Evolutionary conservation across 495 filamentous ascomycete species (phyloP).

Genomic region (Hypoxylon trugodes): DNA sequence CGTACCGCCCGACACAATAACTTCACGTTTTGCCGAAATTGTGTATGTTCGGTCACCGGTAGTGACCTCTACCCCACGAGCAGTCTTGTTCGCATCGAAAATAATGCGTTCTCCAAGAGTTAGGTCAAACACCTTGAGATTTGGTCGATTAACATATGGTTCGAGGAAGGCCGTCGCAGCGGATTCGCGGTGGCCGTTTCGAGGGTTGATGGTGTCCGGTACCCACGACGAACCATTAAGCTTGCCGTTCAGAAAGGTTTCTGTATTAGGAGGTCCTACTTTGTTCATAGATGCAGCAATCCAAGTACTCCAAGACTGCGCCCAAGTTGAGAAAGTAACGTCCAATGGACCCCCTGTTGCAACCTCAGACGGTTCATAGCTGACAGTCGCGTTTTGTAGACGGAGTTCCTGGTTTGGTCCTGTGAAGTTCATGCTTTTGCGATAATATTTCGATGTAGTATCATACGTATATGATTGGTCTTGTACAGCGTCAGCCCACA

Average conservation of each 20-base stretch:
- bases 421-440: slow-evolving; percentile 7
- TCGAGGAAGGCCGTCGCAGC: neutral
- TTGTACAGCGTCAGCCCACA: neutral
- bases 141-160: neutral
- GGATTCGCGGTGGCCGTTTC: neutral
- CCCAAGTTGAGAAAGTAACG: neutral
- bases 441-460: neutral
- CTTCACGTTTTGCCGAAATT: slow-evolving; percentile 47
- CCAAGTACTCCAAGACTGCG: slow-evolving; percentile 7
- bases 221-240: neutral
- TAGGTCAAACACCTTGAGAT: neutral
- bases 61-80: slow-evolving; percentile 27
- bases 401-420: neutral
- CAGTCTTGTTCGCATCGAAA: slow-evolving; percentile 37
- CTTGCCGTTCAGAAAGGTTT: neutral
- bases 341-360: neutral
- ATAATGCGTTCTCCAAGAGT: slow-evolving; percentile 34
- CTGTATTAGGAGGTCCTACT: neutral
- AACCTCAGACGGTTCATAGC: neutral
- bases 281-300: slow-evolving; percentile 2
- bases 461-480: slow-evolving; percentile 4
- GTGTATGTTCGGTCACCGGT: slow-evolving; percentile 21
- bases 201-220: neutral
- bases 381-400: neutral
- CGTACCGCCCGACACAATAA: slow-evolving; percentile 57